Evolutionary conservation across 805 yeast genomes (phyloP), one percentile per base, ranked within the genome.

Genomic region (baker's yeast (Saccharomyces cerevisiae)): DNA sequence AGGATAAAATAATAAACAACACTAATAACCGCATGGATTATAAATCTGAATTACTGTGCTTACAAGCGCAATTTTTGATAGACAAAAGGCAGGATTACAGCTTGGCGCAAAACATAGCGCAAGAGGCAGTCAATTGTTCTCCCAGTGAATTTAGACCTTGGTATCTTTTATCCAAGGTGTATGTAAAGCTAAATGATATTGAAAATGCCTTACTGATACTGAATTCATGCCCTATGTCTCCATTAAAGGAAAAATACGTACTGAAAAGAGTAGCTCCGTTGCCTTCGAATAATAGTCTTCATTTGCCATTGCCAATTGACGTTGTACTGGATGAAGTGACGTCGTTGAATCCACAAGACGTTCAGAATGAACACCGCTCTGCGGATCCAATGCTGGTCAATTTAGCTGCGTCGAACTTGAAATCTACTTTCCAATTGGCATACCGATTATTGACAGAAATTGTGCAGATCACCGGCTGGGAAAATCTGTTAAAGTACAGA

Each of bases 91-190:
- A 57, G 30, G 71, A 69, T 54, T 63, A 59, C 48, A 46, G 46
- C 10, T 55, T 67, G 28, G 70, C 70, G 0, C 62, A 60, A 51
- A 46, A 54, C 30, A 59, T 65, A 29, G 68, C 69, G 1, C 69
- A 63, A 52, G 55, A 56, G 21, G 70, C 70, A 6, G 89, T 85
- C 4, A 82, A 83, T 61, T 76, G 84, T 2, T 76, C 86, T 0
- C 96, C 96, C 2, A 84, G 90, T 5, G 87, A 83, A 61, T 87
- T 86, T 67, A 79, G 76, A 59, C 80, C 89, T 2, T 87, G 96
- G 96, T 77, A 84, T 3, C 70, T 80, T 54, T 69, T 87, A 55
- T 87, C 86, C 8, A 77, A 77, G 60, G 79, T 81, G 1, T 86
- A 87, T 67, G 80, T 86, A 43, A 77, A 78, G 48, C 65, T 80